A percentile compares a stretch with the other conserved stretches of the same genome.
Evolutionary conservation across 768 basidiomycete genomes (phyloP).

Genomic region (Strobilomyces dryophilus): DNA sequence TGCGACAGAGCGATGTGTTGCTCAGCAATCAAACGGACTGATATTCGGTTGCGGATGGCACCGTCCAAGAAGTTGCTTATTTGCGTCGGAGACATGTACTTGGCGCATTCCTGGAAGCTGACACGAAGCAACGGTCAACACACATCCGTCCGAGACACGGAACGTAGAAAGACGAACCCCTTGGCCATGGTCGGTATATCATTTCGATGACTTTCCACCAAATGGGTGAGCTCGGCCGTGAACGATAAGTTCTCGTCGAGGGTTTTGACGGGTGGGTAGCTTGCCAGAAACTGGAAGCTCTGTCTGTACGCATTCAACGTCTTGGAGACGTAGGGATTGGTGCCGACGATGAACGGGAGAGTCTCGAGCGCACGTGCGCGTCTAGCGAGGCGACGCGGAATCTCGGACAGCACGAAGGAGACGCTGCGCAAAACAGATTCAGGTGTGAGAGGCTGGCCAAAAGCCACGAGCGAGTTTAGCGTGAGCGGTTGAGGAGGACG

Average conservation of each 20-base stretch:
- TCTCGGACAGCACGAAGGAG: conserved; percentile 66
- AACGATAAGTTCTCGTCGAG: conserved; percentile 70
- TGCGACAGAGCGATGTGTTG: conserved; percentile 85
- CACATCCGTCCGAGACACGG: background rate
- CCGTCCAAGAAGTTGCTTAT: conserved; percentile 79
- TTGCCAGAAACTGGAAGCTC: conserved; percentile 67
- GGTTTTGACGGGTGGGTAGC: conserved; percentile 58
- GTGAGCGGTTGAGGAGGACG: conserved; percentile 67
- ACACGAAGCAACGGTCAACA: background rate
- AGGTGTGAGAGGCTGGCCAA: conserved; percentile 67
- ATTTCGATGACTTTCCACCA: conserved; percentile 77
- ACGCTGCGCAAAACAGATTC: conserved; percentile 74
- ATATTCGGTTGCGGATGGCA: conserved; percentile 82
- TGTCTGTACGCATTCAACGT: conserved; percentile 64
- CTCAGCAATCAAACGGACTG: conserved; percentile 84
- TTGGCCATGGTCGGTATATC: conserved; percentile 91
- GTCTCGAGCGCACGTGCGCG: conserved; percentile 71
- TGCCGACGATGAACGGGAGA: conserved; percentile 85
- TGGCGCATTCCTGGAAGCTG: conserved; percentile 82
- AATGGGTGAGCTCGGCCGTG: conserved; percentile 57
- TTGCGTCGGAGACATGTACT: conserved; percentile 79
- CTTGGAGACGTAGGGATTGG: conserved; percentile 80
- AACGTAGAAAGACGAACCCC: conserved; percentile 47
- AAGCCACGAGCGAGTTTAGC: conserved; percentile 68
- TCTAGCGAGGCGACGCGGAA: conserved; percentile 71